A percentile compares a stretch with the other conserved stretches of the same genome.
These are phyloP conservation scores for Elsinoe necatrix DNA, from an alignment of 2,329 filamentous ascomycete species.

Conservation along the genomic window DNA sequence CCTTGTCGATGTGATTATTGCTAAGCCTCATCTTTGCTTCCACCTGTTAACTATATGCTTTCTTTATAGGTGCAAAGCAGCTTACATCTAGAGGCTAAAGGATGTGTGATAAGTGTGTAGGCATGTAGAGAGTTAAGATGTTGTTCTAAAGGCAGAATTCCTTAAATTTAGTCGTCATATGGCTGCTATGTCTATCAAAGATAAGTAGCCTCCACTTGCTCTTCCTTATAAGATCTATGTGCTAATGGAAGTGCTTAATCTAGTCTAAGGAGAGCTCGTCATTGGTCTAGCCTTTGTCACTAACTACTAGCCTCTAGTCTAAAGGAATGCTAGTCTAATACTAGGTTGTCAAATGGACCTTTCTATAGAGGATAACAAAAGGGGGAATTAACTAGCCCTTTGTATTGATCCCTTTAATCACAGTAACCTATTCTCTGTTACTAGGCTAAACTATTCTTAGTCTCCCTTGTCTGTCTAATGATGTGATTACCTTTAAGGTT, in stretches of 20 bases:
- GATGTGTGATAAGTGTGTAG: constrained; percentile 28
- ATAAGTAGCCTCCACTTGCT: constrained; percentile 19
- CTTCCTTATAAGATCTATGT: not conserved
- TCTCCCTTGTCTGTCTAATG: no score
- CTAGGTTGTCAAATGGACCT: no score
- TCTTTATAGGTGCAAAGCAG: constrained; percentile 33
- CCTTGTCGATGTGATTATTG: constrained; percentile 29
- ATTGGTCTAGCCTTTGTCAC: no score
- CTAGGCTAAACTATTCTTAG: no score
- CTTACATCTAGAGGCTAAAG: constrained; percentile 35
- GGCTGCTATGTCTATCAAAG: constrained; percentile 20
- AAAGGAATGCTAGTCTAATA: no score
- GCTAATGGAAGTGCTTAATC: constrained; percentile 13
- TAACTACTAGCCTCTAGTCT: no score
- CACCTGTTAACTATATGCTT: constrained; percentile 27
- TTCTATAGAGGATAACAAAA: no score
- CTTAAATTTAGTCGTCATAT: constrained; percentile 19
- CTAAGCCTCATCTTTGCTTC: constrained; percentile 24
- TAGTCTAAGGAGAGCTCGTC: no score
- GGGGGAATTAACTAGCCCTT: no score
- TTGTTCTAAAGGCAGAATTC: constrained; percentile 18
- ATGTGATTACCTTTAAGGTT: no score
- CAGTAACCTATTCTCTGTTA: no score
- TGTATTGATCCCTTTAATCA: no score
- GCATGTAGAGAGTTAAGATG: constrained; percentile 22